Evolutionary conservation across 805 yeast genomes (phyloP).

Genomic region (Candida koratica): DNA sequence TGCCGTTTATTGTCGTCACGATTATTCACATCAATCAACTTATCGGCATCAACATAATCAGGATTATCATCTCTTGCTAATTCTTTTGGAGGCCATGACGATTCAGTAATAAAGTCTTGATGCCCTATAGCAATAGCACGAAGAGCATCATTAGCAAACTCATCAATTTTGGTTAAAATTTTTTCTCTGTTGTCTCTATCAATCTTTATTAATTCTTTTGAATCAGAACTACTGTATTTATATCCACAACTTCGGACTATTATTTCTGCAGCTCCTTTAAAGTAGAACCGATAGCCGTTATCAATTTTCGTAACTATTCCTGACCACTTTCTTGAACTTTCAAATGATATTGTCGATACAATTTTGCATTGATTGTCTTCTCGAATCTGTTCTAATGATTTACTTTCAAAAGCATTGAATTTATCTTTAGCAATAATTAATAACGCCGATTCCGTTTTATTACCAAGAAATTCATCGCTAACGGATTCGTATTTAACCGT

Average conservation of each 20-base stretch:
- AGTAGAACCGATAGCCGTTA: constrained; percentile 54
- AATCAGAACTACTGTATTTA: constrained; percentile 19
- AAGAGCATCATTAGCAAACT: constrained; percentile 72
- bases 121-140: constrained; percentile 90
- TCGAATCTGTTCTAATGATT: constrained; percentile 42
- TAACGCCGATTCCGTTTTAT: constrained; percentile 92
- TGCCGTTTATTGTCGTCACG: constrained; percentile 21
- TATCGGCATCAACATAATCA: constrained; percentile 24
- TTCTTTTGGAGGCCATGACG: constrained; percentile 67
- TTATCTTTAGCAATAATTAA: constrained; percentile 60
- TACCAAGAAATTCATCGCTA: constrained; percentile 73
- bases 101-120: constrained; percentile 50
- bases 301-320: constrained; percentile 62
- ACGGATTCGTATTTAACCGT: constrained; percentile 15
- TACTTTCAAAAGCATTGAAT: constrained; percentile 43
- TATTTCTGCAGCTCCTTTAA: constrained; percentile 96
- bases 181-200: constrained; percentile 26
- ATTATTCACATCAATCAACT: constrained; percentile 22
- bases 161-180: constrained; percentile 36
- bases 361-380: constrained; percentile 27
- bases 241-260: constrained; percentile 58
- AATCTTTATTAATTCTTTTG: constrained; percentile 25
- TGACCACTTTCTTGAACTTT: constrained; percentile 90
- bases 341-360: constrained; percentile 82
- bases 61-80: constrained; percentile 22